Base-by-base conservation (phyloP, 2,329 filamentous ascomycete species). In the Colletotrichum liaoningense region DNA sequence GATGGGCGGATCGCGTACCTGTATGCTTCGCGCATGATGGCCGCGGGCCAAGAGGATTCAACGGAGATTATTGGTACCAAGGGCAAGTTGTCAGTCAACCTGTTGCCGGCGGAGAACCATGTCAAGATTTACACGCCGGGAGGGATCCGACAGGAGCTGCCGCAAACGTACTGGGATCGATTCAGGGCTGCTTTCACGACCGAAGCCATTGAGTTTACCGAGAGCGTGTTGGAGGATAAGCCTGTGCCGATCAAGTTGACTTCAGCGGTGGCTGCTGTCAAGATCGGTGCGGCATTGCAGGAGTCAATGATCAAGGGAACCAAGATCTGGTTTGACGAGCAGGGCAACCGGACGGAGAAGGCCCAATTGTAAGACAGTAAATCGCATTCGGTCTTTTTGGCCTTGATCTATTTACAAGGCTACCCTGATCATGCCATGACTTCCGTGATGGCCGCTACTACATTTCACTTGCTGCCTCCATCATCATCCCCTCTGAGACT, bases 41-140 rank as follows among this genome's bases (percentile, higher is more conserved):
- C 91, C 0, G 88, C 89, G 0, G 92, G 92, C 0, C 91, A 93
- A 80, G 88, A 92, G 74, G 92, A 93, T 77, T 88, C 86, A 68
- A 92, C 91, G 0, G 91, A 93, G 81, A 88, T 93, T 72, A 91
- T 93, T 71, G 92, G 91, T 14, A 93, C 91, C 2, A 85, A 88
- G 77, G 91, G 91, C 49, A 93, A 93, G 79, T 77, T 93, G 6
- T 82, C 85, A 1, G 84, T 93, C 72, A 93, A 93, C 77, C 85
- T 84, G 6, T 87, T 91, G 75, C 91, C 91, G 5, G 82, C 83
- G 59, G 82, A 80, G 2, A 88, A 89, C 70, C 82, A 91, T 22
- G 86, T 92, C 28, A 87, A 90, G 72, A 83, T 89, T 58, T 87
- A 89, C 78, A 84, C 90, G 76, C 63, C 85, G 0, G 83, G 78